phyloP scores from a whole-genome alignment of 768 basidiomycete species.

The Hortiboletus campestris region DNA sequence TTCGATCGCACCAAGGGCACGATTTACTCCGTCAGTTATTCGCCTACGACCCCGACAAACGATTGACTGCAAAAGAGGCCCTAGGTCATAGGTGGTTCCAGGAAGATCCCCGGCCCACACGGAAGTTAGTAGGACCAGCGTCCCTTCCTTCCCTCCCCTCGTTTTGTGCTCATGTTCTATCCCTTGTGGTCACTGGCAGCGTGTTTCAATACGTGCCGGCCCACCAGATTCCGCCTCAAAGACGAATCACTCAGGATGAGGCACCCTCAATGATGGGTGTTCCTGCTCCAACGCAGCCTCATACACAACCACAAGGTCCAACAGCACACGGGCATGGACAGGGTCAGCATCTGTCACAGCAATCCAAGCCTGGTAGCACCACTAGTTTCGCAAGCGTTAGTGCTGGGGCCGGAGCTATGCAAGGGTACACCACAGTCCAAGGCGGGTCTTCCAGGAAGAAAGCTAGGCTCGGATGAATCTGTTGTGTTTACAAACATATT shows the following conservation, averaged over 20 bases:
- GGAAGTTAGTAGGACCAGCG: slow-evolving; percentile 58
- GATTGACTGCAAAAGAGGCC: slow-evolving; percentile 81
- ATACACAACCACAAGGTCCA: slow-evolving; percentile 40
- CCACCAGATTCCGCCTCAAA: slow-evolving; percentile 75
- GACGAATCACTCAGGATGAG: slow-evolving; percentile 91
- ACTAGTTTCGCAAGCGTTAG: slow-evolving; percentile 64
- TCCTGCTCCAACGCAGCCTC: slow-evolving; percentile 45
- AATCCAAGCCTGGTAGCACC: slow-evolving; percentile 55
- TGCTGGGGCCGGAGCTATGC: slow-evolving; percentile 44
- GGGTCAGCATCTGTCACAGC: slow-evolving; percentile 37
- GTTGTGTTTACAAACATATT: not conserved
- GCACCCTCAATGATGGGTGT: slow-evolving; percentile 82
- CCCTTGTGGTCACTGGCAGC: slow-evolving; percentile 36
- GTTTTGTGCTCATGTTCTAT: slow-evolving; percentile 5
- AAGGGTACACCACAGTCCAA: slow-evolving; percentile 29
- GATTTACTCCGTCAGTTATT: slow-evolving; percentile 87
- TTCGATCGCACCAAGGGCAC: slow-evolving; percentile 61
- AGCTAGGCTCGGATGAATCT: slow-evolving; percentile 46
- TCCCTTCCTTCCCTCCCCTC: not conserved
- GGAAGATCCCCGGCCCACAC: slow-evolving; percentile 83
- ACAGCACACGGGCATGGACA: slow-evolving; percentile 51
- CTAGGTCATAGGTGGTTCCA: slow-evolving; percentile 89
- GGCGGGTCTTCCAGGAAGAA: slow-evolving; percentile 56
- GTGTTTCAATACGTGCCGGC: slow-evolving; percentile 68
- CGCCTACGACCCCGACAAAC: slow-evolving; percentile 83